Evolutionary conservation across 805 yeast species (phyloP).

Genomic region (Starmerella vaccinii): DNA sequence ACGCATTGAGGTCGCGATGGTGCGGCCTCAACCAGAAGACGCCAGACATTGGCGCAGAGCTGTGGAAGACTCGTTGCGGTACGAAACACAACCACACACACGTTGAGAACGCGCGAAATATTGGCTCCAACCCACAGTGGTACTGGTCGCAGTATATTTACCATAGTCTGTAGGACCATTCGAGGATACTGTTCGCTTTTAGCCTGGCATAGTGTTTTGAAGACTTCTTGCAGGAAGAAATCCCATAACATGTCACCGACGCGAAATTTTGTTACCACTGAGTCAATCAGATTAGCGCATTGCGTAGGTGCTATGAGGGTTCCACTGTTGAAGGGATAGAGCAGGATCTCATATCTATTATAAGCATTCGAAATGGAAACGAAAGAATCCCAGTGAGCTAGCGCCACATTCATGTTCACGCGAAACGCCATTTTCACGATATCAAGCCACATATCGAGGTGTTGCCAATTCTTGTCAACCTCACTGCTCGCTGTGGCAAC

Average conservation of each 20-base stretch:
- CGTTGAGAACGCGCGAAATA: neutral
- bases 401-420: neutral
- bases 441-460: slow-evolving; percentile 5
- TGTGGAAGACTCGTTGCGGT: neutral
- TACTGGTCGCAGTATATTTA: neutral
- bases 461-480: slow-evolving; percentile 1
- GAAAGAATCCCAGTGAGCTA: neutral
- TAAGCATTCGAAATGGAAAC: neutral
- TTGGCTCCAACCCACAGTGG: slow-evolving; percentile 2
- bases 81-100: neutral
- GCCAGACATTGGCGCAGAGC: slow-evolving; percentile 2
- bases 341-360: neutral
- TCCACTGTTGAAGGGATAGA: neutral
- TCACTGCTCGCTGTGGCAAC: neutral
- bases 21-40: neutral
- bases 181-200: neutral
- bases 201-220: slow-evolving; percentile 1
- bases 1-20: neutral
- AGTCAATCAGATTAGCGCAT: neutral
- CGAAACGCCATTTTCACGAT: neutral
- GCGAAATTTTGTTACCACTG: neutral
- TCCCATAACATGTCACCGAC: neutral
- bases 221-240: neutral
- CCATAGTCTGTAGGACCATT: neutral
- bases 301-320: neutral